A percentile compares a stretch with the other conserved stretches of the same genome.
Evolutionary conservation across 345 rosid species (phyloP).

Genomic region (Eutrema heterophyllum): DNA sequence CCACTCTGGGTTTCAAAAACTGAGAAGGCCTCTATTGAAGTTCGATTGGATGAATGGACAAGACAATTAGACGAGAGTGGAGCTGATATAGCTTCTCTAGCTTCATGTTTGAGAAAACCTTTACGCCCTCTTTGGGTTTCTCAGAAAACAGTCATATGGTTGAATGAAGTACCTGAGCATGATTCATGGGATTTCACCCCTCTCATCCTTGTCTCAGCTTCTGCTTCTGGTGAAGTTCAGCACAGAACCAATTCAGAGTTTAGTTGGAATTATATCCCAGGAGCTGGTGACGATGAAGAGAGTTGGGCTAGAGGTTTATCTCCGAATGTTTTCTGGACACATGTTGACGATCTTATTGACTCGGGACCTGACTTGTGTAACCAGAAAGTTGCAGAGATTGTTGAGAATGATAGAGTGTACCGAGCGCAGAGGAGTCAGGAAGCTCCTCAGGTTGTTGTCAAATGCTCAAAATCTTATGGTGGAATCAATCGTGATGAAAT

Average conservation of each 20-base stretch:
- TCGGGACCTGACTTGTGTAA: constrained; percentile 75
- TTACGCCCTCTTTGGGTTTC: constrained; percentile 86
- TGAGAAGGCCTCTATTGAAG: constrained; percentile 69
- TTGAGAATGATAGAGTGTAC: constrained; percentile 77
- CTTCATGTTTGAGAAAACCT: constrained; percentile 63
- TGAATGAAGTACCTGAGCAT: constrained; percentile 84
- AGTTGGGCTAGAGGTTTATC: constrained; percentile 94
- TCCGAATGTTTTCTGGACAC: constrained; percentile 72
- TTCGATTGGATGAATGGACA: constrained; percentile 65
- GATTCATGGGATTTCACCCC: constrained; percentile 93
- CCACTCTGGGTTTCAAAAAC: constrained; percentile 86
- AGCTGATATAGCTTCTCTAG: constrained; percentile 70
- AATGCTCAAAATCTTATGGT: constrained; percentile 27
- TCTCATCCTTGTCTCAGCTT: constrained; percentile 76
- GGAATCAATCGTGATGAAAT: constrained; percentile 10
- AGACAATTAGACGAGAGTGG: constrained; percentile 67
- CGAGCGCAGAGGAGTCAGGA: constrained; percentile 65
- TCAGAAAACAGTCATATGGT: constrained; percentile 81
- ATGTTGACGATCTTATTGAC: constrained; percentile 61
- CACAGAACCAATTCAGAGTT: constrained; percentile 54
- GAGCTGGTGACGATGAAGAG: constrained; percentile 98
- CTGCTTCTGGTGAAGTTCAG: constrained; percentile 47
- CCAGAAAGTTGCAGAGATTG: constrained; percentile 82
- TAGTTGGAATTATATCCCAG: constrained; percentile 93
- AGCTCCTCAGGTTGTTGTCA: constrained; percentile 62